phyloP scores from a whole-genome alignment of 1,139 yeast genomes.

The Debaryomyces sp. region DNA sequence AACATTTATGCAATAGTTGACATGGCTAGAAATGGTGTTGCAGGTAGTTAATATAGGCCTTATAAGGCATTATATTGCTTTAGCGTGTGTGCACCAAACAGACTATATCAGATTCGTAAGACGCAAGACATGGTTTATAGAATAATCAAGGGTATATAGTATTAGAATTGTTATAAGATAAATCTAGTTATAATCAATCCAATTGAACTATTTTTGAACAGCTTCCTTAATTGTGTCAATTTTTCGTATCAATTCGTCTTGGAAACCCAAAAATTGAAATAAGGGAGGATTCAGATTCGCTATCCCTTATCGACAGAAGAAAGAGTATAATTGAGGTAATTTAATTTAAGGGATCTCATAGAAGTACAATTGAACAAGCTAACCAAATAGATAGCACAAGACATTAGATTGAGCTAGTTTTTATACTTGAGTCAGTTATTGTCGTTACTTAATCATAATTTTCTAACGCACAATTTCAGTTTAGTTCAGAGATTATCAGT shows the following conservation, averaged over 20 bases:
- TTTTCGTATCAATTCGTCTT: background rate
- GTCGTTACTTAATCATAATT: background rate
- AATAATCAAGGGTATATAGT: background rate
- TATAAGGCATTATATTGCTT: background rate
- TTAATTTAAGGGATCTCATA: background rate
- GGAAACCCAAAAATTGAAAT: background rate
- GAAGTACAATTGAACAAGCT: background rate
- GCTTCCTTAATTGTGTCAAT: background rate
- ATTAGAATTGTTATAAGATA: background rate
- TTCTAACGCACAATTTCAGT: background rate
- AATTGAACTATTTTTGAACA: slow-evolving; percentile 1
- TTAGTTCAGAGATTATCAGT: background rate
- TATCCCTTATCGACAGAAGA: slow-evolving; percentile 1
- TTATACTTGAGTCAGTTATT: background rate
- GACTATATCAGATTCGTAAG: background rate
- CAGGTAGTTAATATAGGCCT: background rate
- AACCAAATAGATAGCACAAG: background rate
- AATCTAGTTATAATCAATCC: background rate
- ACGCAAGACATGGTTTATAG: background rate
- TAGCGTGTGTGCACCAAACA: background rate
- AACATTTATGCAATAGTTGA: slow-evolving; percentile 74
- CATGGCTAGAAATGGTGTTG: slow-evolving; percentile 51
- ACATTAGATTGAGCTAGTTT: background rate
- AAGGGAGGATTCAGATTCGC: background rate
- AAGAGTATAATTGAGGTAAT: background rate